Percentiles rank a stretch among this genome's conserved stretches.
These are phyloP conservation scores for Geoglossum glabrum DNA, from an alignment of 495 filamentous ascomycete genomes.

Conservation along the genomic window DNA sequence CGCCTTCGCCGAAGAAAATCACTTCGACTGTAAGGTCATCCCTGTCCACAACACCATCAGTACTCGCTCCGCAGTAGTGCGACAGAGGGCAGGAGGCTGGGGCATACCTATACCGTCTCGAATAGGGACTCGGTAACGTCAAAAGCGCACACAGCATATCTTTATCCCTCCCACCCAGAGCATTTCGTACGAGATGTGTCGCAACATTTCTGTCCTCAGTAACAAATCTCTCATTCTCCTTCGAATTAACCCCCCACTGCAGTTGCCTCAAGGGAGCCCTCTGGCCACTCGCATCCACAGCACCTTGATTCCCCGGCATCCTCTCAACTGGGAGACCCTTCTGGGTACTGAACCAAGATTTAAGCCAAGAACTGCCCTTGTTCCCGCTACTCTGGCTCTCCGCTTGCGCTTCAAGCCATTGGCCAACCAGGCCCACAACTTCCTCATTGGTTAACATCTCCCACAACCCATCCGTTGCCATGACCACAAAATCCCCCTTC, in stretches of 20 bases:
- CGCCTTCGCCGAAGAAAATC: slow-evolving; percentile 85
- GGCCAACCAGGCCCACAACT: slow-evolving; percentile 85
- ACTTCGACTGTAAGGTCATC: slow-evolving; percentile 97
- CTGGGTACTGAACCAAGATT: slow-evolving; percentile 29
- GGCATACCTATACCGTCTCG: slow-evolving; percentile 62
- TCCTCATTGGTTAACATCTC: slow-evolving; percentile 99
- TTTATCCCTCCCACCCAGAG: slow-evolving; percentile 77
- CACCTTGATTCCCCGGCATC: slow-evolving; percentile 12
- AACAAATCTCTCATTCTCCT: slow-evolving; percentile 58
- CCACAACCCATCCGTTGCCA: slow-evolving; percentile 96
- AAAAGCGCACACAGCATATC: slow-evolving; percentile 90
- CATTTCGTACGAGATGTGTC: slow-evolving; percentile 89
- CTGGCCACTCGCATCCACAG: slow-evolving; percentile 18
- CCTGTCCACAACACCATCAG: slow-evolving; percentile 23
- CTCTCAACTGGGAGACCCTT: slow-evolving; percentile 38
- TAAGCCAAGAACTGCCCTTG: slow-evolving; percentile 27
- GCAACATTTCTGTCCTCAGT: slow-evolving; percentile 93
- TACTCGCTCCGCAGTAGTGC: not conserved
- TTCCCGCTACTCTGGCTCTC: slow-evolving; percentile 23
- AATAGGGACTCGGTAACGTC: slow-evolving; percentile 79
- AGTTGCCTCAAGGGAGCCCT: slow-evolving; percentile 62
- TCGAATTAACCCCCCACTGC: slow-evolving; percentile 59
- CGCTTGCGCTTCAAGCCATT: slow-evolving; percentile 60
- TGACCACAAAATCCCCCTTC: slow-evolving; percentile 83
- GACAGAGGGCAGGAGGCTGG: not conserved